Conservation (phyloP, 345 rosid species). For the Gossypium stocksii region DNA sequence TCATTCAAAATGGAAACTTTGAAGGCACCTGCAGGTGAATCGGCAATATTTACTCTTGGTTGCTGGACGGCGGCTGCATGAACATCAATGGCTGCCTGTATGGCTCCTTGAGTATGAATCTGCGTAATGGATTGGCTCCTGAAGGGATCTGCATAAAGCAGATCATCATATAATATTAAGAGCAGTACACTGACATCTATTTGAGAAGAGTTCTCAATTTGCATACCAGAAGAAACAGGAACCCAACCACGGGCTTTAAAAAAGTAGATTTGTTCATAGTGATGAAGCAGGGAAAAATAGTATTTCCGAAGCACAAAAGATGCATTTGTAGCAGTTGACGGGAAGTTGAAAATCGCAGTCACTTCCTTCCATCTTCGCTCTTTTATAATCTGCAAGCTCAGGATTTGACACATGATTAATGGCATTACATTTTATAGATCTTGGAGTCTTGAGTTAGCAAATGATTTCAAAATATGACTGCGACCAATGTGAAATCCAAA, state of each 20-base stretch:
- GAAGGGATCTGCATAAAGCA: slow-evolving; percentile 40
- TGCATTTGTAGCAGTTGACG: slow-evolving; percentile 94
- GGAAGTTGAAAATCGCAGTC: slow-evolving; percentile 84
- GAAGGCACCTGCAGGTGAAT: slow-evolving; percentile 44
- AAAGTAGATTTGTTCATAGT: slow-evolving; percentile 74
- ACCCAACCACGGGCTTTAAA: slow-evolving; percentile 52
- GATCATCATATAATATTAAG: background rate
- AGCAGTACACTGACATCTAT: background rate
- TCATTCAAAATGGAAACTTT: background rate
- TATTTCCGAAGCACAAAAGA: slow-evolving; percentile 92
- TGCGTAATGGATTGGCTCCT: slow-evolving; percentile 35
- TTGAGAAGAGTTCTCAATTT: slow-evolving; percentile 2
- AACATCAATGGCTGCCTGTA: slow-evolving; percentile 37
- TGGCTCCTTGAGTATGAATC: slow-evolving; percentile 38
- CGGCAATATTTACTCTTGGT: slow-evolving; percentile 34
- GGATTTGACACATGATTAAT: slow-evolving; percentile 11
- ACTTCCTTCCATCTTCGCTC: slow-evolving; percentile 97
- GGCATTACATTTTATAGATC: background rate
- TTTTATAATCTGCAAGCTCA: slow-evolving; percentile 50
- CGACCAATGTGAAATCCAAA: background rate
- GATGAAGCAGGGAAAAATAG: slow-evolving; percentile 67
- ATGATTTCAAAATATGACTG: background rate
- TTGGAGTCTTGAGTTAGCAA: background rate
- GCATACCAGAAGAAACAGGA: slow-evolving; percentile 46
- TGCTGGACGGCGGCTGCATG: slow-evolving; percentile 46